phyloP scores from a whole-genome alignment of 192 early-diverging fungal genomes.

The Entomortierella parvispora region DNA sequence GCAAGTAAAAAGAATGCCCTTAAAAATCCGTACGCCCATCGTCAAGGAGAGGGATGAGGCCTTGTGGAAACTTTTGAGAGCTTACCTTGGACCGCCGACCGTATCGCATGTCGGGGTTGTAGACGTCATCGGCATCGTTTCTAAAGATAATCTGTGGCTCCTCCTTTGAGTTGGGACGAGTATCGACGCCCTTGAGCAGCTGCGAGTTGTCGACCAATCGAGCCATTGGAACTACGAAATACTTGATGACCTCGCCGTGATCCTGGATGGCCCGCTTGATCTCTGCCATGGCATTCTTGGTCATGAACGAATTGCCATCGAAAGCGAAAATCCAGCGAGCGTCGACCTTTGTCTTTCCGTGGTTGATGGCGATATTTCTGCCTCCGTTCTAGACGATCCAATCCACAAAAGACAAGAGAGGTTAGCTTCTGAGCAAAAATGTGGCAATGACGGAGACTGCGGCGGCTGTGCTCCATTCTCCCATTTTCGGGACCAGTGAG shows the following conservation, averaged over 20 bases:
- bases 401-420: no score
- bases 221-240: constrained; percentile 72
- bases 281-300: constrained; percentile 61
- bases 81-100: constrained; percentile 72
- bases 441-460: background rate
- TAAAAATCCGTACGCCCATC: background rate
- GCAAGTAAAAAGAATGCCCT: background rate
- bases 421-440: no score
- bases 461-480: no score
- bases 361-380: constrained; percentile 63
- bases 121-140: constrained; percentile 63
- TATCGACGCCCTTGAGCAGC: constrained; percentile 59
- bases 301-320: constrained; percentile 72
- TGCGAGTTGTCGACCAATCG: constrained; percentile 66
- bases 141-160: constrained; percentile 72
- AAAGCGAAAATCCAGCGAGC: constrained; percentile 71
- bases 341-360: constrained; percentile 58
- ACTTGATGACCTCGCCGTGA: constrained; percentile 61
- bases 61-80: background rate
- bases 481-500: no score
- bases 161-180: constrained; percentile 64
- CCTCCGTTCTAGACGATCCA: constrained; percentile 69
- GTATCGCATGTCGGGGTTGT: constrained; percentile 70
- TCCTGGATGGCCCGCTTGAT: constrained; percentile 58
- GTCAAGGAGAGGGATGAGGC: background rate